Conservation (phyloP, 768 basidiomycete genomes). For the Phylloporus rhodoxanthus region DNA sequence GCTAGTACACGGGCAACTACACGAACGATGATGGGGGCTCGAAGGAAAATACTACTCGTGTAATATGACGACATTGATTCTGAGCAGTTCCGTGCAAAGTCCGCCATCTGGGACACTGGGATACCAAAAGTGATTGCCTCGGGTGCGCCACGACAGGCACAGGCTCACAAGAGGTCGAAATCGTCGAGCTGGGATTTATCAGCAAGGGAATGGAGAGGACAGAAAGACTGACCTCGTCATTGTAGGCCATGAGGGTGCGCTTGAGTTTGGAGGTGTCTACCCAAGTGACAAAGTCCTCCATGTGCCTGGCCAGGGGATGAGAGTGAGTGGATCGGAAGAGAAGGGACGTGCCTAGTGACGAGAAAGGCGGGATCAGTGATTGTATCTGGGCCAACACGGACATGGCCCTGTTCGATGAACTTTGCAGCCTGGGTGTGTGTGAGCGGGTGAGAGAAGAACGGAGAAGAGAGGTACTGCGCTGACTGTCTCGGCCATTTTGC, state of each 20-base stretch:
- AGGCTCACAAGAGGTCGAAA: constrained; percentile 73
- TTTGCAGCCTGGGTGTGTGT: constrained; percentile 70
- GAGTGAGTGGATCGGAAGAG: background rate
- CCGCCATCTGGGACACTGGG: background rate
- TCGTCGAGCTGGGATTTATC: constrained; percentile 71
- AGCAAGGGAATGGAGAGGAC: constrained; percentile 2
- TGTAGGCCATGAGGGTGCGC: constrained; percentile 92
- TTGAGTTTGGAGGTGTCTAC: constrained; percentile 96
- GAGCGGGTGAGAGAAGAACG: constrained; percentile 1
- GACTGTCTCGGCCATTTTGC: constrained; percentile 94
- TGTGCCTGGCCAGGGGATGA: constrained; percentile 51
- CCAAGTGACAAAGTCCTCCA: constrained; percentile 99
- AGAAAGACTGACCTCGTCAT: constrained; percentile 72
- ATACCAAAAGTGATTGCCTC: background rate
- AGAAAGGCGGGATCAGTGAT: constrained; percentile 95
- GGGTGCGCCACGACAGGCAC: background rate
- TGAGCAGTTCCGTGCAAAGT: background rate
- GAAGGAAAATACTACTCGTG: background rate
- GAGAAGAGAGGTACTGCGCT: constrained; percentile 62
- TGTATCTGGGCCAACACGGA: constrained; percentile 93
- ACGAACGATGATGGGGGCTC: background rate
- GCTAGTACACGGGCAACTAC: background rate
- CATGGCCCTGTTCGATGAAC: constrained; percentile 97
- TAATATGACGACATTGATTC: background rate
- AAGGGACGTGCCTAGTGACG: constrained; percentile 64